These are phyloP conservation scores for Lobulomyces angularis DNA, from an alignment of 192 early-diverging fungal genomes.

Conservation along the genomic window DNA sequence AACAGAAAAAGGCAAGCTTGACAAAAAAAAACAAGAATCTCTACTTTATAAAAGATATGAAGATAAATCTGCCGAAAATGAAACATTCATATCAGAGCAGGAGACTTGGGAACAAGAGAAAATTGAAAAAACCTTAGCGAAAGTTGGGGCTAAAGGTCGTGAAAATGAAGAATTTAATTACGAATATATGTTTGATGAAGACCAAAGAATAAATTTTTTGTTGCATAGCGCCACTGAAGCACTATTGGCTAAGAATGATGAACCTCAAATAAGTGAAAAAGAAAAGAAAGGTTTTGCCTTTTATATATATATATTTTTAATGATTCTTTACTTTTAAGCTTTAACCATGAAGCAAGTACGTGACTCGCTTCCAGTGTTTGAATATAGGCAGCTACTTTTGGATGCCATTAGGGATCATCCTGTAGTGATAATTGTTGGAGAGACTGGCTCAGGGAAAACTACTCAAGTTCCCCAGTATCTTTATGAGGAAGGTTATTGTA, in stretches of 20 bases:
- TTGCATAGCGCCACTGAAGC: constrained; percentile 53
- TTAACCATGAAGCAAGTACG: constrained; percentile 65
- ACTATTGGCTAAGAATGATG: constrained; percentile 32
- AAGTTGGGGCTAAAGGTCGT: constrained; percentile 29
- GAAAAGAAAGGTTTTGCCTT: constrained; percentile 17
- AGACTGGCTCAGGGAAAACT: constrained; percentile 97
- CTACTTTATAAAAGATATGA: constrained; percentile 83
- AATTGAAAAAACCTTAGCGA: constrained; percentile 34
- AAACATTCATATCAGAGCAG: constrained; percentile 68
- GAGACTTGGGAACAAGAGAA: constrained; percentile 88
- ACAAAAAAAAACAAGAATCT: constrained; percentile 82
- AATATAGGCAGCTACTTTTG: constrained; percentile 70
- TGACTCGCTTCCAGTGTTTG: constrained; percentile 84
- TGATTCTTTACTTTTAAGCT: too few species aligned
- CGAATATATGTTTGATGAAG: constrained; percentile 89
- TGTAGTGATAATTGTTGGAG: constrained; percentile 88
- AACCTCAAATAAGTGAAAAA: constrained; percentile 35
- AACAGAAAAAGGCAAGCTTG: constrained; percentile 94
- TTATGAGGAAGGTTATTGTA: constrained; percentile 88
- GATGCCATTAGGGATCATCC: constrained; percentile 73
- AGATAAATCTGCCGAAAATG: constrained; percentile 50
- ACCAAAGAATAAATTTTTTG: constrained; percentile 80
- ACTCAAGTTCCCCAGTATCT: constrained; percentile 98
- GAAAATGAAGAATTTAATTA: constrained; percentile 53
- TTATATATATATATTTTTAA: too few species aligned